Conservation (phyloP, 1,284 basidiomycete genomes). For the Leccinum pachyderme region DNA sequence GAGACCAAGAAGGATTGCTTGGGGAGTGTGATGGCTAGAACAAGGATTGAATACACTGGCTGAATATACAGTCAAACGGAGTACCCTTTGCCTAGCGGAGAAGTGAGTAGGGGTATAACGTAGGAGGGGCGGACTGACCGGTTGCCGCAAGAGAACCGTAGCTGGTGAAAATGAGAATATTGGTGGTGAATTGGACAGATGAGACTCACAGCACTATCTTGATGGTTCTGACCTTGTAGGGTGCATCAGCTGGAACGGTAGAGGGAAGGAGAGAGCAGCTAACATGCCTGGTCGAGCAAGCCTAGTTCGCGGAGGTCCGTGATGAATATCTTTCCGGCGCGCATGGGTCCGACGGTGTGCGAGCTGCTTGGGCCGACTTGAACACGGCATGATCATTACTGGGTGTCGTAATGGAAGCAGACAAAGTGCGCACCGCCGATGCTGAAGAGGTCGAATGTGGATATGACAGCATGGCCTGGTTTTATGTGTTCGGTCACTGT, state of each 20-base stretch:
- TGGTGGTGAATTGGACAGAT: neutral
- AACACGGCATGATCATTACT: neutral
- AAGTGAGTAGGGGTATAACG: conserved; percentile 24
- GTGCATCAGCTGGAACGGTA: conserved; percentile 5
- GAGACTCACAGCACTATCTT: conserved; percentile 79
- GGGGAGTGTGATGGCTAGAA: conserved; percentile 87
- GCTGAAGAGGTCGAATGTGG: conserved; percentile 90
- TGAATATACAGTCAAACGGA: conserved; percentile 14
- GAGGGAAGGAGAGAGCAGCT: neutral
- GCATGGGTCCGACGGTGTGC: conserved; percentile 89
- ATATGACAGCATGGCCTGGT: conserved; percentile 91
- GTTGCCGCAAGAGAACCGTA: conserved; percentile 80
- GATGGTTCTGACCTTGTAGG: conserved; percentile 62
- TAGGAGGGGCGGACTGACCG: conserved; percentile 40
- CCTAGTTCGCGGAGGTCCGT: conserved; percentile 69
- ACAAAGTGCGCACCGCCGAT: conserved; percentile 65
- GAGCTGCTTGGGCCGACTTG: conserved; percentile 58
- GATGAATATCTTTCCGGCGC: conserved; percentile 87
- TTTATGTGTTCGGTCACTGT: conserved; percentile 14
- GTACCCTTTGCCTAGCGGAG: conserved; percentile 73
- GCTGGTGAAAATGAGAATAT: conserved; percentile 35
- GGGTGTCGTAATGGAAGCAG: neutral
- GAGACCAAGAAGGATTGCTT: conserved; percentile 87
- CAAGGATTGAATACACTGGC: conserved; percentile 1
- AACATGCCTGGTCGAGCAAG: conserved; percentile 66